Base-by-base conservation (phyloP, 208 protist species). In the Willaertia magna region DNA sequence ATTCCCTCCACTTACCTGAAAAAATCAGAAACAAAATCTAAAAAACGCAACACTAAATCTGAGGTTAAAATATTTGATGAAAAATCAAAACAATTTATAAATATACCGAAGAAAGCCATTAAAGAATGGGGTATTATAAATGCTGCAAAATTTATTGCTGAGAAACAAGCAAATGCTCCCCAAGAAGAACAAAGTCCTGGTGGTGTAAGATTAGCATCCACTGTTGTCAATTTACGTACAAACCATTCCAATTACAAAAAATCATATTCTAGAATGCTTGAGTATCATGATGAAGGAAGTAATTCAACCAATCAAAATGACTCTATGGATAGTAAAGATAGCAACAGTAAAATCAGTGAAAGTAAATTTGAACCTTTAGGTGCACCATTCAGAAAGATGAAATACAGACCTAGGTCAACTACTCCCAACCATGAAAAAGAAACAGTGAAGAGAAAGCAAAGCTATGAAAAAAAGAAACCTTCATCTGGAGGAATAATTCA, bases 241-340 rank as follows among this genome's bases (percentile, higher is more conserved):
- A n/a, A n/a, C n/a, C n/a, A n/a, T n/a, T n/a, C n/a, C n/a, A n/a
- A 34, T 34, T 26, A 16, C 2, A 81, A 81, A 26, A 26, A 49
- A 81, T 81, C 76, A 16, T 81, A 81, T 49, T 81, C 76, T 11
- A 81, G 76, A 81, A n/a, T 81, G 42, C n/a, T 81, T 4, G 76
- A 81, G 26, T 11, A 74, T 74, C 59, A 39, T 30, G 26, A 30
- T 74, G 59, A 74, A 30, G 59, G 30, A 34, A 81, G 40, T 51
- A n/a, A 22, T 40, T 42, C 44, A 12, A 11, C 4, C 2, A 12
- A 18, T 34, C 4, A 42, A 76, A 22, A 51, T 12, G 7, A 44
- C 51, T 43, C 76, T 30, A 22, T 30, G 26, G 4, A 2, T 34
- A n/a, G 76, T 11, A 12, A 9, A 20, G 1, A 40, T 4, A 11